A percentile compares a stretch with the other conserved stretches of the same genome.
These are phyloP conservation scores for Rhodotorula sp. DNA, from an alignment of 1,284 basidiomycete genomes.

Conservation along the genomic window DNA sequence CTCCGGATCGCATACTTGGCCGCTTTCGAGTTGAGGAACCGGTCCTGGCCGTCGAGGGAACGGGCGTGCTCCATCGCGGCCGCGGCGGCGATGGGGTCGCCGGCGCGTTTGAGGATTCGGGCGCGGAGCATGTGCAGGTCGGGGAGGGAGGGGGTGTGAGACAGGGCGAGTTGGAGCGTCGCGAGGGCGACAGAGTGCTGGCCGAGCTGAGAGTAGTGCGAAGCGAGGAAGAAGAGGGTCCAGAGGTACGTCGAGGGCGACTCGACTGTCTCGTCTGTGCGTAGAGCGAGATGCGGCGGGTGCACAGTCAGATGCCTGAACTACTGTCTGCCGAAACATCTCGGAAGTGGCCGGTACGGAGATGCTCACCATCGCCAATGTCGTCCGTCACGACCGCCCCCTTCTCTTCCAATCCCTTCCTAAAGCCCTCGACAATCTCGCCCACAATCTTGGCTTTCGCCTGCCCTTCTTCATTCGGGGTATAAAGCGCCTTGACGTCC, in stretches of 20 bases:
- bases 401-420: slow-evolving; percentile 48
- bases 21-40: slow-evolving; percentile 91
- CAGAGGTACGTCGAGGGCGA: slow-evolving; percentile 88
- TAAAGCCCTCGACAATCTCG: slow-evolving; percentile 64
- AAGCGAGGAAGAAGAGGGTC: slow-evolving; percentile 91
- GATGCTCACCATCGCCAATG: slow-evolving; percentile 18
- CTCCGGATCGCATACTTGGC: slow-evolving; percentile 88
- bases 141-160: slow-evolving; percentile 89
- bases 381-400: slow-evolving; percentile 43
- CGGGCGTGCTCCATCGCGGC: slow-evolving; percentile 77
- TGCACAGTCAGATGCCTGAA: background rate
- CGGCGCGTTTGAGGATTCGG: slow-evolving; percentile 80
- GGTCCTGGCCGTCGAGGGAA: slow-evolving; percentile 85
- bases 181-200: slow-evolving; percentile 61
- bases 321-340: background rate
- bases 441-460: slow-evolving; percentile 66
- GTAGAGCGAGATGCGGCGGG: background rate
- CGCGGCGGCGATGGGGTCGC: slow-evolving; percentile 75
- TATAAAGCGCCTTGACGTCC: slow-evolving; percentile 84
- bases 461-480: slow-evolving; percentile 47
- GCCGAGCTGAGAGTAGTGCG: slow-evolving; percentile 56
- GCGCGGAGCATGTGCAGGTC: slow-evolving; percentile 84
- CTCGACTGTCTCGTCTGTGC: slow-evolving; percentile 49
- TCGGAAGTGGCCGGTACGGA: background rate
- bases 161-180: slow-evolving; percentile 64